phyloP scores from a whole-genome alignment of 345 rosid species.

The Hirschfeldia incana region DNA sequence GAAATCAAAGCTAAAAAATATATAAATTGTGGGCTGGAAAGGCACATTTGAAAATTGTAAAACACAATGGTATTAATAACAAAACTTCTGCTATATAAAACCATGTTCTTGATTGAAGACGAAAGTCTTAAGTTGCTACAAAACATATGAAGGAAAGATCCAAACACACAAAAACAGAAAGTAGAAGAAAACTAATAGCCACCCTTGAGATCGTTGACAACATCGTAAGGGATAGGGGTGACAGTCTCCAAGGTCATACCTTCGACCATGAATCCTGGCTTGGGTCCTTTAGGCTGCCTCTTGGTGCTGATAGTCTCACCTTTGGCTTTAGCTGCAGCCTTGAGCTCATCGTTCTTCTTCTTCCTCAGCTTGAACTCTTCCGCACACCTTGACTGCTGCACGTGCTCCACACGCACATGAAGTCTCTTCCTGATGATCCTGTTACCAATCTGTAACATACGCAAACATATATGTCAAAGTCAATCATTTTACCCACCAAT shows the following conservation, averaged over 20 bases:
- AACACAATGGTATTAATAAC: background rate
- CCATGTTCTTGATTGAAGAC: background rate
- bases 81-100: constrained; percentile 6
- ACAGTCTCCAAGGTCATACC: background rate
- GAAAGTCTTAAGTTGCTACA: background rate
- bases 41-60: too few relatives aligned
- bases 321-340: background rate
- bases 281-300: background rate
- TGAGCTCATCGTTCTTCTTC: background rate
- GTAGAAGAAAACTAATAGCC: background rate
- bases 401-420: background rate
- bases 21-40: background rate
- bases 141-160: background rate
- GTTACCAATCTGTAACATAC: background rate
- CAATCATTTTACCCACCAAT: too few relatives aligned
- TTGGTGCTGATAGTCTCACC: background rate
- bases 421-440: background rate
- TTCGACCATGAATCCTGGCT: background rate
- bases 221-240: background rate
- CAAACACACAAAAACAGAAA: background rate
- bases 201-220: background rate
- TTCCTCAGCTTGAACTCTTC: background rate
- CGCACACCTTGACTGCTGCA: background rate
- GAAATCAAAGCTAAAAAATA: background rate
- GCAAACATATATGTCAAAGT: too few relatives aligned